Conservation (phyloP, 139 green algal species). For the Pseudopediastrum boryanum region DNA sequence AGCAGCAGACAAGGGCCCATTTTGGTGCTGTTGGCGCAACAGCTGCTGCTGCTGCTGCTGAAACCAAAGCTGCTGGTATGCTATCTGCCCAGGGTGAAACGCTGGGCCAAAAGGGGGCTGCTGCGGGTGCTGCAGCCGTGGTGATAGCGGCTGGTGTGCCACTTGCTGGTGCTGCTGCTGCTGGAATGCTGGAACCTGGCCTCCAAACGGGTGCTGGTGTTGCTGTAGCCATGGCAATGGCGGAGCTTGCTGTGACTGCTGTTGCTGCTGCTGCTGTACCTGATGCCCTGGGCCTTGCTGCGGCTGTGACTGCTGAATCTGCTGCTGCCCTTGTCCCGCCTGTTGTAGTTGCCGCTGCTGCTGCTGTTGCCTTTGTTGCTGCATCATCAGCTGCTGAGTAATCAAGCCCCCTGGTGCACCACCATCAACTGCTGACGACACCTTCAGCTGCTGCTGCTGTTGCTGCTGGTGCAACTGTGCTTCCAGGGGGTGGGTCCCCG, state of each 20-base stretch:
- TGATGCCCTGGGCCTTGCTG: background rate
- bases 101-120: background rate
- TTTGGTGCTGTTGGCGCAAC: background rate
- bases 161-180: conserved; percentile 1
- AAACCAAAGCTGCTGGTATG: background rate
- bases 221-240: conserved; percentile 5
- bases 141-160: background rate
- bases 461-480: conserved; percentile 1
- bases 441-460: conserved; percentile 14
- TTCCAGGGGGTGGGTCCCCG: background rate
- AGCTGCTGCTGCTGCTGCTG: conserved; percentile 15
- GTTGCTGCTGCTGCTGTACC: background rate
- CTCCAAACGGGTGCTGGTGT: background rate
- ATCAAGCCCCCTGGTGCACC: too few species aligned
- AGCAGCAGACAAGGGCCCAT: too few species aligned
- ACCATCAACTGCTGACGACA: too few species aligned
- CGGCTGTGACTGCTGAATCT: conserved; percentile 1
- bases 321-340: background rate
- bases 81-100: background rate
- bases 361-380: background rate
- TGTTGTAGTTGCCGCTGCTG: conserved; percentile 1
- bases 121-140: background rate
- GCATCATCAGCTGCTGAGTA: too few species aligned
- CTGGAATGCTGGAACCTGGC: background rate
- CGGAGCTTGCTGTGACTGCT: background rate